These are phyloP conservation scores for Phalaenopsis equestris DNA, from an alignment of 106 monocot species.

Conservation along the genomic window DNA sequence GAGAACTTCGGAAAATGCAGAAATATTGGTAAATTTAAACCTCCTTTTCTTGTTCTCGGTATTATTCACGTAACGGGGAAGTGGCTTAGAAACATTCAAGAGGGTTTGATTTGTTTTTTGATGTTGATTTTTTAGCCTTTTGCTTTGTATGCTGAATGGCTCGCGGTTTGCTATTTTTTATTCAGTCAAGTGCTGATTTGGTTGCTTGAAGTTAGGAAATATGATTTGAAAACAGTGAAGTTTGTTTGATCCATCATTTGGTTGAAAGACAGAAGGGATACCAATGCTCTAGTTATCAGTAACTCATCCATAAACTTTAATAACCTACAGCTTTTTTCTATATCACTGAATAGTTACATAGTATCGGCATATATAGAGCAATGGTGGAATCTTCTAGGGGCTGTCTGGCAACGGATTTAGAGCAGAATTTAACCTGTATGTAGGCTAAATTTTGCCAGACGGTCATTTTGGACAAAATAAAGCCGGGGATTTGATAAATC, in stretches of 20 bases:
- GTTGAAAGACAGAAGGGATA: background rate
- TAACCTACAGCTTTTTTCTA: no score
- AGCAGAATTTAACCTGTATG: no score
- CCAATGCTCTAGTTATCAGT: no score
- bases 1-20: conserved; percentile 70
- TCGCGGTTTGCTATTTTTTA: background rate
- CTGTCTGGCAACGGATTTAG: no score
- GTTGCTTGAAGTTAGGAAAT: background rate
- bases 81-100: background rate
- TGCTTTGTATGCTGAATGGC: background rate
- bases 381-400: no score
- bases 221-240: background rate
- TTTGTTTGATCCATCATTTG: background rate
- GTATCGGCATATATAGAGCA: no score
- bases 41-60: background rate
- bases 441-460: no score
- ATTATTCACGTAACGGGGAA: background rate
- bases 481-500: no score
- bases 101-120: background rate
- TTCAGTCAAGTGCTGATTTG: background rate
- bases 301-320: no score
- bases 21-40: conserved; percentile 46
- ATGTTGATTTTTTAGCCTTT: background rate
- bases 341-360: no score
- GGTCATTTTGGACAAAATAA: no score